Percentiles rank a stretch among this genome's conserved stretches.
Conservation (phyloP, 2,329 filamentous ascomycete genomes). For the Tothia fuscella region DNA sequence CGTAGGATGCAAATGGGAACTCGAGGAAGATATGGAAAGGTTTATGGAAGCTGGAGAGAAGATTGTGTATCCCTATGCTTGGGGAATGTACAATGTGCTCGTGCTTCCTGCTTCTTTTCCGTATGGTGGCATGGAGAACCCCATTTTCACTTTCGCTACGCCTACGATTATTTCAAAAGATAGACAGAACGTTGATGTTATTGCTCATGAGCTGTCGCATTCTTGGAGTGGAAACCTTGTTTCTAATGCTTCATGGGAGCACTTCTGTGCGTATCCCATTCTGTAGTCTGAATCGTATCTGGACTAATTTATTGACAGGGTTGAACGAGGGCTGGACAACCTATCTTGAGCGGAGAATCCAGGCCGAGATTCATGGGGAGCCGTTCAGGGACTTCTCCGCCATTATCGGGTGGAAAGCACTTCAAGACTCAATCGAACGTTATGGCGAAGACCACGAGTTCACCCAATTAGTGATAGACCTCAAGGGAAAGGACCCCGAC, state of each 20-base stretch:
- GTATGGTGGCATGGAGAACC: conserved; percentile 69
- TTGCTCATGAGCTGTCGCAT: conserved; percentile 70
- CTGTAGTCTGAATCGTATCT: neutral
- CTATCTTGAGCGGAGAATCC: conserved; percentile 81
- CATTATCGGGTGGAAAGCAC: conserved; percentile 89
- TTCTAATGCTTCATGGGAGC: conserved; percentile 68
- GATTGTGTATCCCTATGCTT: conserved; percentile 75
- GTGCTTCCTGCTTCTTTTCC: conserved; percentile 84
- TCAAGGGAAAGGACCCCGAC: conserved; percentile 86
- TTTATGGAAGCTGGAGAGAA: conserved; percentile 79
- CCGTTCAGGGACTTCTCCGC: conserved; percentile 84
- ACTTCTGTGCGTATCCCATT: conserved; percentile 39
- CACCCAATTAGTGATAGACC: conserved; percentile 78
- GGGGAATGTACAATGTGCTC: conserved; percentile 91
- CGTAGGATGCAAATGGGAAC: conserved; percentile 74
- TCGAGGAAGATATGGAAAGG: conserved; percentile 81
- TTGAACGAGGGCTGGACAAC: conserved; percentile 80
- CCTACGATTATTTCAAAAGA: conserved; percentile 83
- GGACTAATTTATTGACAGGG: conserved; percentile 40
- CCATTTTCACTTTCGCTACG: conserved; percentile 88
- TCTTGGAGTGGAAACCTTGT: conserved; percentile 86
- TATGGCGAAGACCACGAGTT: conserved; percentile 81
- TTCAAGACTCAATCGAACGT: conserved; percentile 66
- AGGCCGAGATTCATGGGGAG: conserved; percentile 66
- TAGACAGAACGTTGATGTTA: conserved; percentile 82